Evolutionary conservation across 2,329 filamentous ascomycete genomes (phyloP), one percentile per base, ranked within the genome.

Genomic region (Intubia oerlemansii): DNA sequence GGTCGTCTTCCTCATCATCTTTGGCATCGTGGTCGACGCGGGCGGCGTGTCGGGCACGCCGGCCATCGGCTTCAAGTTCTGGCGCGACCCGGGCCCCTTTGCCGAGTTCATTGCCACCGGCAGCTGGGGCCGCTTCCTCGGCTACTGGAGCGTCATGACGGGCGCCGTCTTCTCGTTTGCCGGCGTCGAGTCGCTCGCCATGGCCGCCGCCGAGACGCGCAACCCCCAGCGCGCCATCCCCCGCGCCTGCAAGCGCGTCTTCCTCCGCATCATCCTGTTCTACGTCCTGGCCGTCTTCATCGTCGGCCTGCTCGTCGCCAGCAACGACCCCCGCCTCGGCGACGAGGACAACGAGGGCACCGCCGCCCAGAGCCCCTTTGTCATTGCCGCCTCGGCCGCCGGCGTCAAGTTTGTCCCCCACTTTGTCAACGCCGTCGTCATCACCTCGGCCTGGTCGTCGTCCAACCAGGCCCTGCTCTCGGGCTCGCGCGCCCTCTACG

Each of bases 351-450:
- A n/a, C n/a, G n/a, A n/a, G n/a, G 36, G 34, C 25, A 71, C 69
- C 12, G 65, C 64, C 0, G 57, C 58, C 2, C 53, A 62, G 42
- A 53, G 47, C 44, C 73, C 71, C 9, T 79, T 72, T 41, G 75
- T 84, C 34, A 77, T 82, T 36, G 77, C 75, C 12, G 68, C 73
- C 21, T 57, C 62, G 9, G 61, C 66, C 17, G 76, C 75, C 3
- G 67, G 71, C 1, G 70, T 82, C 32, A 57, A 54, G 5, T 70
- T 61, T 6, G 61, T 82, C 5, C 71, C 74, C 0, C 68, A 66
- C 5, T 63, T 84, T 31, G 70, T 84, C 48, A 85, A 85, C 44
- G 76, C 74, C 20, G 57, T 82, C 16, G 71, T 84, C 39, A 58
- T 82, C 38, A 77, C 70, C 0, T 75, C 71, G 0, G 74, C 71